These are phyloP conservation scores for Rhizomucor pusillus DNA, from an alignment of 371 early-diverging fungal genomes.

Conservation along the genomic window DNA sequence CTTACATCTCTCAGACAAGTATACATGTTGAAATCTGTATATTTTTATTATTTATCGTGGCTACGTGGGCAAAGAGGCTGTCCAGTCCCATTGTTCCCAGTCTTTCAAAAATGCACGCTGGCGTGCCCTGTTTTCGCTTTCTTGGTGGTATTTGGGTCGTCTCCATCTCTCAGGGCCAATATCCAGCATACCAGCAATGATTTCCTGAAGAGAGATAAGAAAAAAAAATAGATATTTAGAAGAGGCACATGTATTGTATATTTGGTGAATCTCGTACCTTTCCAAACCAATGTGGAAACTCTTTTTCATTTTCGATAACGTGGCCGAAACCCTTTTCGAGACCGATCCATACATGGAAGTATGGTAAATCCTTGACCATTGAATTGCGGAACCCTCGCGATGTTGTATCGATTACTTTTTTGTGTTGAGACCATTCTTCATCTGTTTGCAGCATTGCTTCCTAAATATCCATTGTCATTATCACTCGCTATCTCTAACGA, in stretches of 20 bases:
- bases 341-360: conserved; percentile 96
- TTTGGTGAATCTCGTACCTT: too few species aligned
- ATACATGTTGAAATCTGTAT: too few species aligned
- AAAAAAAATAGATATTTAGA: too few species aligned
- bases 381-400: conserved; percentile 69
- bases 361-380: conserved; percentile 79
- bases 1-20: too few species aligned
- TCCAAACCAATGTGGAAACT: conserved; percentile 85
- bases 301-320: conserved; percentile 85
- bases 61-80: conserved; percentile 22
- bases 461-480: conserved; percentile 28
- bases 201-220: conserved; percentile 68
- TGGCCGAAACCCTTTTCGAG: conserved; percentile 90
- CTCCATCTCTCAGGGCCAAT: conserved; percentile 77
- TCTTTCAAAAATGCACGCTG: conserved; percentile 63
- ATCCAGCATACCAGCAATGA: conserved; percentile 79
- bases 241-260: too few species aligned
- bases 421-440: conserved; percentile 94
- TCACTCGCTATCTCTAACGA: too few species aligned
- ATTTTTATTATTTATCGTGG: too few species aligned
- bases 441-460: conserved; percentile 75
- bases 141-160: conserved; percentile 57
- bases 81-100: conserved; percentile 88
- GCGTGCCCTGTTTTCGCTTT: conserved; percentile 55
- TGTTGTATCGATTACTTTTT: conserved; percentile 81